Evolutionary conservation across 2,329 filamentous ascomycete genomes (phyloP), one percentile per base, ranked within the genome.

Genomic region (Botryotinia calthae): DNA sequence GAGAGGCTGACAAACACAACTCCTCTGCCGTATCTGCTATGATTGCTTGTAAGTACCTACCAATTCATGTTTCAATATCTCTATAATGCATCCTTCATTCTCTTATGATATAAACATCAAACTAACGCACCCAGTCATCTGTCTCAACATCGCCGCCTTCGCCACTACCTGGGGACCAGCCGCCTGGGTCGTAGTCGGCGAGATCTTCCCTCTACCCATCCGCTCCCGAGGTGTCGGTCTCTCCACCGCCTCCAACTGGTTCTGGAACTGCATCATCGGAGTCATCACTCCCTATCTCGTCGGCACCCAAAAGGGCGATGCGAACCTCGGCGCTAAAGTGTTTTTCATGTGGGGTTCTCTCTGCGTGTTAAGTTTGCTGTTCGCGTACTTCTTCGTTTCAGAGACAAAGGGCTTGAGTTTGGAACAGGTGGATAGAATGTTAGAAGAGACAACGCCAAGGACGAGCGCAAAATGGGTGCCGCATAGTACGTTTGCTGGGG

Each of bases 101-200:
- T 93, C 97, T 79, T 87, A 92, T 82, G 83, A 94, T 1, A 14
- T 10, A 8, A 14, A 94, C 46, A 63, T 40, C 1, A 54, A 42
- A 42, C 48, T 68, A 56, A 68, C 37, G 20, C 25, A 71, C n/a
- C 18, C 28, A 46, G 65, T 97, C 85, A 96, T 96, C 81, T 92
- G 90, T 84, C 65, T 97, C 85, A 96, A 94, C 87, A 95, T 97
- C 86, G 94, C 94, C 87, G 95, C 91, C 87, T 97, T 97, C 82
- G 94, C 94, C 74, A 90, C 88, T 73, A 97, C 94, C 76, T 97
- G 93, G 94, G 94, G 94, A 70, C 93, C 93, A 16, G 76, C 73
- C 51, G 88, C 92, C 65, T 94, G 92, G 92, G 89, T 92, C 70
- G 87, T 97, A 78, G 95, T 96, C 79, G 94, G 94, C 81, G 94